Evolutionary conservation across 208 protist genomes (phyloP).

Genomic region (Trypanosoma melophagium): DNA sequence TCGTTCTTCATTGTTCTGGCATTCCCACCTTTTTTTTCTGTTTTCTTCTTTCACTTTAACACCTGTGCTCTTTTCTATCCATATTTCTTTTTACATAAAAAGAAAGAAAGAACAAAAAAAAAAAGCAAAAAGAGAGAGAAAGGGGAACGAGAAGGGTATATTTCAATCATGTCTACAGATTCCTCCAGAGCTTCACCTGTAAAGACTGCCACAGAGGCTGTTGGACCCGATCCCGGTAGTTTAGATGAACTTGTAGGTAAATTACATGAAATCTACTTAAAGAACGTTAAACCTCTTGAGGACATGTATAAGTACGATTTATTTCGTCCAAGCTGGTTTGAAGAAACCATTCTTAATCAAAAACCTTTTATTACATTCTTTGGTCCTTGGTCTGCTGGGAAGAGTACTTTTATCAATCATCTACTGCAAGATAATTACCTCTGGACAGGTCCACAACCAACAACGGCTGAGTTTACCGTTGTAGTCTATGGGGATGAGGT

Average conservation of each 20-base stretch:
- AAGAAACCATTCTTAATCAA: conserved; percentile 62
- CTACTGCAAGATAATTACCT: conserved; percentile 71
- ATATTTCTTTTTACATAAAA: not conserved
- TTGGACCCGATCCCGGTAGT: conserved; percentile 36
- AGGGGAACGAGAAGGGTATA: not conserved
- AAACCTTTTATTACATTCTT: conserved; percentile 72
- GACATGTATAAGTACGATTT: conserved; percentile 68
- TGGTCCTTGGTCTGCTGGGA: conserved; percentile 77
- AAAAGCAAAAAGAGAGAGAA: not conserved
- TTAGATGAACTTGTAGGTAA: conserved; percentile 41
- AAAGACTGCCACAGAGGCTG: conserved; percentile 27
- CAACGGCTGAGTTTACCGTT: conserved; percentile 77
- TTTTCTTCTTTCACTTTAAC: not conserved
- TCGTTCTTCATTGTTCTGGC: not conserved
- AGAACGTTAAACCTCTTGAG: conserved; percentile 64
- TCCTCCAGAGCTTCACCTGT: not conserved
- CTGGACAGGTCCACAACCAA: conserved; percentile 77
- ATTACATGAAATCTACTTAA: conserved; percentile 55
- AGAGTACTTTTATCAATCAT: conserved; percentile 84
- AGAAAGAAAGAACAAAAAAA: not conserved
- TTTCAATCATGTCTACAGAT: conserved; percentile 3
- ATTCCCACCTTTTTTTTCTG: not conserved
- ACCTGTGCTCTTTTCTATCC: not conserved
- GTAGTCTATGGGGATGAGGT: conserved; percentile 66
- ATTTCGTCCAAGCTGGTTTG: conserved; percentile 60